Evolutionary conservation across 257 asterid species (phyloP), one percentile per base, ranked within the genome.

Genomic region (Rehmannia glutinosa): DNA sequence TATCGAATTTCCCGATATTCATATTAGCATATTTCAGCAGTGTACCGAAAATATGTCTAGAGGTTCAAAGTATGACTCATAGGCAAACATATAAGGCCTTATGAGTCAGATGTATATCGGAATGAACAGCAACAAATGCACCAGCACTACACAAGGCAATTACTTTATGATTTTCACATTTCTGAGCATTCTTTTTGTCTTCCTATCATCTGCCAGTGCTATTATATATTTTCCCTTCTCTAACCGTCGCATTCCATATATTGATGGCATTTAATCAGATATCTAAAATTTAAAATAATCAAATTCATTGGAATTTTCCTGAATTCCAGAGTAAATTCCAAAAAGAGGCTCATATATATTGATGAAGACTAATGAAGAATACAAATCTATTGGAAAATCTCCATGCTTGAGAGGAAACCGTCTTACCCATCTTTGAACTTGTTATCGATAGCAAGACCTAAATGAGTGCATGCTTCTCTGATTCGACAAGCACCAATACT

Each of bases 401-500:
- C n/a, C n/a, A n/a, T n/a, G n/a, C n/a, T n/a, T n/a, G n/a, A 12
- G 32, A 42, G 12, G 17, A 64, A 62, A 56, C 32, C 36, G 63
- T 58, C 71, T 68, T 72, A 79, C 84, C 72, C 66, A 3, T 79
- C 74, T 64, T 53, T 72, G 28, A 54, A 72, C 8, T 68, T 58
- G 12, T 19, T 72, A 19, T 68, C 65, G 24, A 75, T 72, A 41
- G 74, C 71, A 3, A 12, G 51, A 12, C 35, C 6, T 65, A 81
- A 25, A 46, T 6, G 36, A 13, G 52, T 33, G 23, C 81, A 81
- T 13, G 56, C 56, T 50, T 39, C 66, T 38, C 30, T 73, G 4
- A 78, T 59, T 23, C 64, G 72, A 43, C 72, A 66, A 30, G 87
- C 87, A 12, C 87, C 87, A 73, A 82, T 53, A 76, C 87, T 81